Evolutionary conservation across 176 grass and related monocot genomes (phyloP).

Genomic region (Cenchrus purpureus): DNA sequence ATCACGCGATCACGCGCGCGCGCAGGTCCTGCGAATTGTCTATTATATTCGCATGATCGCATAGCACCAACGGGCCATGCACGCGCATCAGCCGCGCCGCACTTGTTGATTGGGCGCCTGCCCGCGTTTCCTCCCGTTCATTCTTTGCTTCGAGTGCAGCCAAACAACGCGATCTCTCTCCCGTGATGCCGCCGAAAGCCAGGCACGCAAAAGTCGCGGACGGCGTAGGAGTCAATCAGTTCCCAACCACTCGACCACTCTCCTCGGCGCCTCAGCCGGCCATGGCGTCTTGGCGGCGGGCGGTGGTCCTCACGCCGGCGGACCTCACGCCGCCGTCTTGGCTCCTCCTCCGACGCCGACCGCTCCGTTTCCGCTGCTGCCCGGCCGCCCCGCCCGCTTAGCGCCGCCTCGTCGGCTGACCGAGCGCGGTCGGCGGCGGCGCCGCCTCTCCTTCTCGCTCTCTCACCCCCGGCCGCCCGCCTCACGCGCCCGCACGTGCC

Average conservation of each 20-base stretch:
- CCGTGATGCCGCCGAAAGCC: no score
- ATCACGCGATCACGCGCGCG: no score
- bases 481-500: no score
- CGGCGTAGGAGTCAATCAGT: neutral
- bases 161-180: no score
- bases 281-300: slow-evolving; percentile 9
- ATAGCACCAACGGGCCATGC: no score
- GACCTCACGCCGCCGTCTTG: slow-evolving; percentile 41
- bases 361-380: slow-evolving; percentile 52
- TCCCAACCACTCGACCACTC: neutral
- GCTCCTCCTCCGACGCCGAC: slow-evolving; percentile 40
- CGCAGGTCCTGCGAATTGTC: no score
- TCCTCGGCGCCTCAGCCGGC: neutral
- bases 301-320: slow-evolving; percentile 38
- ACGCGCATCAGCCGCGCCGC: no score
- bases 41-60: no score
- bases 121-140: neutral
- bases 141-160: neutral
- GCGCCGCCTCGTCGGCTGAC: slow-evolving; percentile 47
- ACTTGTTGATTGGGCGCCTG: no score
- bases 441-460: slow-evolving; percentile 49
- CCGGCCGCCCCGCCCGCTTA: no score
- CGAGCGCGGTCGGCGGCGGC: slow-evolving; percentile 30
- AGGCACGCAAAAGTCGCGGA: neutral
- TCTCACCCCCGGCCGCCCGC: neutral